These are phyloP conservation scores for Falciphora oryzae DNA, from an alignment of 2,329 filamentous ascomycete genomes.

Conservation along the genomic window DNA sequence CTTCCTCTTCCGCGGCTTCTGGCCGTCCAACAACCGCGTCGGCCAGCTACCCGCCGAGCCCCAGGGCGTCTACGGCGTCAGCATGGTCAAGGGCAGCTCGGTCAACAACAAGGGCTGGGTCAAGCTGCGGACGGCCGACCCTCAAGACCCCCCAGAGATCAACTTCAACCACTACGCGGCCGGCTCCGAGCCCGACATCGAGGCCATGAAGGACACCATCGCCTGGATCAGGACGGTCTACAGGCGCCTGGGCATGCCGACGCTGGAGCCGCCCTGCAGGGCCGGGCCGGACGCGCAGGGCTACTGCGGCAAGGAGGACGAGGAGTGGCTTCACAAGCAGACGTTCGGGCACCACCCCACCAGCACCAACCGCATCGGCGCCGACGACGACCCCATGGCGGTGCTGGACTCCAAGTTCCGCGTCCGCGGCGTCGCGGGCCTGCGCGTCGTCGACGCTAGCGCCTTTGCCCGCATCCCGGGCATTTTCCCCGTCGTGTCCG, in stretches of 20 bases:
- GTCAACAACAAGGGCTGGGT: slow-evolving; percentile 59
- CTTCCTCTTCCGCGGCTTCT: slow-evolving; percentile 48
- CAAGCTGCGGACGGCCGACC: slow-evolving; percentile 52
- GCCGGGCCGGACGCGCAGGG: slow-evolving; percentile 14
- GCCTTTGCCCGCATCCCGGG: slow-evolving; percentile 43
- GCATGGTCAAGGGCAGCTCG: slow-evolving; percentile 35
- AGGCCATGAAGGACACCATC: slow-evolving; percentile 29
- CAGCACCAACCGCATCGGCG: slow-evolving; percentile 45
- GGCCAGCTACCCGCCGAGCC: slow-evolving; percentile 24
- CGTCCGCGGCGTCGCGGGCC: slow-evolving; percentile 41
- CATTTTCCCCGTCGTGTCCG: slow-evolving; percentile 38
- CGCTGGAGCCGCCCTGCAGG: slow-evolving; percentile 22
- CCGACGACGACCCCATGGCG: slow-evolving; percentile 40
- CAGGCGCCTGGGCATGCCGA: slow-evolving; percentile 18
- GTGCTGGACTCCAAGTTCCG: slow-evolving; percentile 47
- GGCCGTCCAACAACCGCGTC: slow-evolving; percentile 34
- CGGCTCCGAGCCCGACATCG: slow-evolving; percentile 39
- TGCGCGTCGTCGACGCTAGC: slow-evolving; percentile 51
- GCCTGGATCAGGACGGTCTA: slow-evolving; percentile 24
- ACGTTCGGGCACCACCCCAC: slow-evolving; percentile 44
- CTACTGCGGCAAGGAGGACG: slow-evolving; percentile 10
- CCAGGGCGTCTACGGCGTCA: slow-evolving; percentile 27
- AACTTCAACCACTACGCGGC: slow-evolving; percentile 52
- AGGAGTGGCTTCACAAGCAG: slow-evolving; percentile 10
- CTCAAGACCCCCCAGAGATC: slow-evolving; percentile 57